Conservation (phyloP, 129 eudicot genomes). For the Oenanthe sinensis region DNA sequence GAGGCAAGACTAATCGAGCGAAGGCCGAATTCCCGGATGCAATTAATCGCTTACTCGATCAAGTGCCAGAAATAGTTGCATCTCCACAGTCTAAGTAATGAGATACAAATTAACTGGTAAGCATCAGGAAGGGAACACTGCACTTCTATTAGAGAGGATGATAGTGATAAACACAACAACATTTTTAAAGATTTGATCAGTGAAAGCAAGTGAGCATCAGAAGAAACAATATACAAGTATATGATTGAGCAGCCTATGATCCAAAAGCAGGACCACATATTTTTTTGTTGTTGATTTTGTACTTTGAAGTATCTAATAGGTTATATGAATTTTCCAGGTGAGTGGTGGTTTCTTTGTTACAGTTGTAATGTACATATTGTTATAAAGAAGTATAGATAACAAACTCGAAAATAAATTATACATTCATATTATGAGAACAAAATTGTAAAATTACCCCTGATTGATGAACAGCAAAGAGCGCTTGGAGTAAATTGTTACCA, state of each 20-base stretch:
- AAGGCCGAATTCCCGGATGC: conserved; percentile 64
- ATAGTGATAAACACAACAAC: background rate
- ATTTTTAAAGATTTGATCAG: background rate
- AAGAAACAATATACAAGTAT: background rate
- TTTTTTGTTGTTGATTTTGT: background rate
- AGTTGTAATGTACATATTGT: background rate
- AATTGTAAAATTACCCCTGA: background rate
- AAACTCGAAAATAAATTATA: background rate
- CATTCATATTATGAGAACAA: background rate
- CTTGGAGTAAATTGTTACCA: background rate
- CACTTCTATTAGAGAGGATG: background rate
- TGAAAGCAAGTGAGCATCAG: background rate
- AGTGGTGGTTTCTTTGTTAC: background rate
- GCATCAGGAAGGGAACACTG: background rate
- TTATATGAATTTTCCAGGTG: background rate
- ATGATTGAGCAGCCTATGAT: background rate
- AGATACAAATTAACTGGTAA: conserved; percentile 38
- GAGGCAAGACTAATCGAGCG: conserved; percentile 80
- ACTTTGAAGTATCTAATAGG: background rate
- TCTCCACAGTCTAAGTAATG: conserved; percentile 25
- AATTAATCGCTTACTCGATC: conserved; percentile 57
- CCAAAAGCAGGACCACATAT: background rate
- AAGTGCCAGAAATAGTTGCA: conserved; percentile 55
- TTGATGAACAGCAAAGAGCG: background rate
- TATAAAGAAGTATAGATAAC: background rate